Evolutionary conservation across 116 monocot genomes (phyloP), one percentile per base, ranked within the genome.

Genomic region (Posidonia oceanica): DNA sequence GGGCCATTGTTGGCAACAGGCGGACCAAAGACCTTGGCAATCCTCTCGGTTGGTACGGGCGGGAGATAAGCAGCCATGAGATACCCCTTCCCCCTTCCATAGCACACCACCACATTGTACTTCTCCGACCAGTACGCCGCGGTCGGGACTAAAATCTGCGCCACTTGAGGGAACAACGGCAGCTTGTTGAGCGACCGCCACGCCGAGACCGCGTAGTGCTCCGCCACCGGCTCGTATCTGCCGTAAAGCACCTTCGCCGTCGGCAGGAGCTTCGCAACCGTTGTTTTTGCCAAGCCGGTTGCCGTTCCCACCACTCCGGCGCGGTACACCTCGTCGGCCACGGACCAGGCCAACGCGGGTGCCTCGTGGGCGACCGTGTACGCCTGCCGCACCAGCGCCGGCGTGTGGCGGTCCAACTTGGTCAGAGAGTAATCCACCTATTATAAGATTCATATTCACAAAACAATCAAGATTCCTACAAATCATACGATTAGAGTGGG

Each of bases 121-220:
- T 81, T 86, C 59, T 86, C 84, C 16, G 84, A 72, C 86, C 75
- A 84, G 83, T 83, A 68, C 18, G 91, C 91, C 16, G 88, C 86
- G 4, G 86, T 88, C 2, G 91, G 86, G 3, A 95, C 77, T 16
- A 71, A 78, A 41, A 91, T 63, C 73, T 88, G 83, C 18, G 84
- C 84, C 23, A 83, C 81, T 52, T 86, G 85, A 1, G 82, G 86
- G 76, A 95, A 80, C 29, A 88, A 38, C 3, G 94, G 91, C 3
- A 90, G 77, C 56, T 70, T 63, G 79, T 88, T 85, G 70, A 95
- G 84, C 12, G 77, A 77, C 64, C 69, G 69, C 94, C 94, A 95
- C 2, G 74, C 69, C 3, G 77, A 67, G 7, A 83, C 86, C 5
- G 81, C 82, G 67, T 76, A 81, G 44, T 77, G 71, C 75, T 94